Conservation (phyloP, 2,329 filamentous ascomycete genomes). For the Xylaria sp. region DNA sequence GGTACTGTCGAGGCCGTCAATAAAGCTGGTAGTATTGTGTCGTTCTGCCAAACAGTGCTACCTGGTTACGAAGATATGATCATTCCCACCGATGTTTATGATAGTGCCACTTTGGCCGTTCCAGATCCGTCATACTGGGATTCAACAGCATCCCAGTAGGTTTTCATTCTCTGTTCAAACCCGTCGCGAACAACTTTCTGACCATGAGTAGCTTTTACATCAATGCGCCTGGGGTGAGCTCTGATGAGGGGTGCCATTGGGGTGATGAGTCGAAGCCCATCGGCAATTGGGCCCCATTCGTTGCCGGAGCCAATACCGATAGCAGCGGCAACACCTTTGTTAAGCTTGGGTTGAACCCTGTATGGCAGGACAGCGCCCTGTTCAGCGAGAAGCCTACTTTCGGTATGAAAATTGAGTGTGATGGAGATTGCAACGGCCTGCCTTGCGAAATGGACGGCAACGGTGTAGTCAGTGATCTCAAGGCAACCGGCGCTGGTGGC, state of each 20-base stretch:
- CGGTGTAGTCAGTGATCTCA: slow-evolving; percentile 61
- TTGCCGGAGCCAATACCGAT: slow-evolving; percentile 76
- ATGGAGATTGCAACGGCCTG: slow-evolving; percentile 71
- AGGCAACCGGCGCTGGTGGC: slow-evolving; percentile 67
- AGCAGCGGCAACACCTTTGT: slow-evolving; percentile 69
- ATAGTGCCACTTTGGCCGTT: slow-evolving; percentile 67
- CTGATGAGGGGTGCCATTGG: slow-evolving; percentile 72
- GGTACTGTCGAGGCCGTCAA: slow-evolving; percentile 71
- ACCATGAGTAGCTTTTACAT: slow-evolving; percentile 69
- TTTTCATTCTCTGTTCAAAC: slow-evolving; percentile 44
- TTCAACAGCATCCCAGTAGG: slow-evolving; percentile 75
- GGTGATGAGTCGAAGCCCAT: slow-evolving; percentile 65
- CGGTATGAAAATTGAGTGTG: slow-evolving; percentile 74
- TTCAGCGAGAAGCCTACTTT: slow-evolving; percentile 65
- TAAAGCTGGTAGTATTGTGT: slow-evolving; percentile 64
- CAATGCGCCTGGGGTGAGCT: slow-evolving; percentile 71
- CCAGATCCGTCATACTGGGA: slow-evolving; percentile 74
- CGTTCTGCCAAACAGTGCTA: slow-evolving; percentile 80
- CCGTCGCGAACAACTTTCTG: slow-evolving; percentile 9
- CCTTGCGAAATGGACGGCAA: slow-evolving; percentile 70
- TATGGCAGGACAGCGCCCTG: slow-evolving; percentile 65
- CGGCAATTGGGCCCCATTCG: slow-evolving; percentile 80
- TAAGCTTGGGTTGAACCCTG: slow-evolving; percentile 80
- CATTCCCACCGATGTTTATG: slow-evolving; percentile 73
- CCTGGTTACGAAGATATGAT: slow-evolving; percentile 84